Evolutionary conservation across 441 rosid genomes (phyloP).

Genomic region (Gossypium trilobum): DNA sequence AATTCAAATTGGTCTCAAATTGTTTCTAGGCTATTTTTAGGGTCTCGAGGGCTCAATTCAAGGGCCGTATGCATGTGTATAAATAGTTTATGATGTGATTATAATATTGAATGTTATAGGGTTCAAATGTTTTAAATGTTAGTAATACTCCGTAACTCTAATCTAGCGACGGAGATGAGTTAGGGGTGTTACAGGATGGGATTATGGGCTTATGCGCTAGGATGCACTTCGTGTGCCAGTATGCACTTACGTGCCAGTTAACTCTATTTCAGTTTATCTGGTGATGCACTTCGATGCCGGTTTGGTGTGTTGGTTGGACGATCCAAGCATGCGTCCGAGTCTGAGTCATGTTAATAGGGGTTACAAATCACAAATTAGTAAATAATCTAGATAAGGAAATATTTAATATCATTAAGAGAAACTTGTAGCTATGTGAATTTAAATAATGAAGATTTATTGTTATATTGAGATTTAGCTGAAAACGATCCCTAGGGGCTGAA

Average conservation of each 20-base stretch:
- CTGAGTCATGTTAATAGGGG: not conserved
- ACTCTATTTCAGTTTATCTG: not conserved
- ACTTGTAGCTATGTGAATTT: not conserved
- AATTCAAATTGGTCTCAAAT: no score
- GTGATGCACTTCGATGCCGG: not conserved
- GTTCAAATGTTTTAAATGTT: no score
- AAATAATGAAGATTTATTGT: no score
- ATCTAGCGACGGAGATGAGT: fast-evolving
- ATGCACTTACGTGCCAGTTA: not conserved
- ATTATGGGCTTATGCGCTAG: not conserved
- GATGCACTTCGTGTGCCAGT: not conserved
- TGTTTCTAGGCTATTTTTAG: no score
- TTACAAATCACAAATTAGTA: not conserved
- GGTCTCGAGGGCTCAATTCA: no score
- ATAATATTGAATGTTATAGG: no score
- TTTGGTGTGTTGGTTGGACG: not conserved
- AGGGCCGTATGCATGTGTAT: no score
- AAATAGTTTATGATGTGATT: no score
- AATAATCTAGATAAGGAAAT: not conserved
- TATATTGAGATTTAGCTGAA: not conserved
- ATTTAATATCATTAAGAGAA: not conserved
- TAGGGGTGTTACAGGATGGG: not conserved
- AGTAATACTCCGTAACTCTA: no score
- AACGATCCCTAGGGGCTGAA: not conserved
- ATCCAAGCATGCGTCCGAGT: no score